Evolutionary conservation across 441 rosid species (phyloP).

Genomic region (Syzygium syzygioides): DNA sequence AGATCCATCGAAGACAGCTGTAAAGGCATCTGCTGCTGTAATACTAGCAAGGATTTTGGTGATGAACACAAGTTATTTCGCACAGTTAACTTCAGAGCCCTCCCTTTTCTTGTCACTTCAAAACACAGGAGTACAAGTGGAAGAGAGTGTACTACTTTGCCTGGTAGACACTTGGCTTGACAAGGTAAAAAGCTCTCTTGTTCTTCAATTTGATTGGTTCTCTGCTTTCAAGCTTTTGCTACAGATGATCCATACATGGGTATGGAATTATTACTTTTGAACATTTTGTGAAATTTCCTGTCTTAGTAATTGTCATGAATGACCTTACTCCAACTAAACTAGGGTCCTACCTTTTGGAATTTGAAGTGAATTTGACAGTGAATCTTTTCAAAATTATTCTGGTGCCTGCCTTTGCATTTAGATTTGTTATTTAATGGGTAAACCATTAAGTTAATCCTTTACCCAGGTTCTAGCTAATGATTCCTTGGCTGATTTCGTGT

Average conservation of each 20-base stretch:
- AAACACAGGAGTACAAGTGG: constrained; percentile 62
- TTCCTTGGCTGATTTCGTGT: neutral
- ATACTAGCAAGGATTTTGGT: constrained; percentile 92
- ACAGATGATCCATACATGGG: neutral
- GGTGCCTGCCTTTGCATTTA: neutral
- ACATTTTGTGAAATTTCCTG: neutral
- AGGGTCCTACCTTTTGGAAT: neutral
- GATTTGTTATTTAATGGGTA: neutral
- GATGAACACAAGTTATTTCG: constrained; percentile 84
- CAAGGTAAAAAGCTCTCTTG: constrained; percentile 40
- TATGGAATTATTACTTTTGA: neutral
- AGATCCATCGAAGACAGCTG: constrained; percentile 83
- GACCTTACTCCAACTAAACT: neutral
- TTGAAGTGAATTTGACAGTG: neutral
- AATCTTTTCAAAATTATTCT: neutral
- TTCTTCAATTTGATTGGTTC: neutral
- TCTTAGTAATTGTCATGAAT: neutral
- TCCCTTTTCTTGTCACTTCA: constrained; percentile 67
- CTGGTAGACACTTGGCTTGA: constrained; percentile 95
- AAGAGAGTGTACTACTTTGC: constrained; percentile 79
- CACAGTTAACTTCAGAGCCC: constrained; percentile 82
- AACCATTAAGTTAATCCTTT: neutral
- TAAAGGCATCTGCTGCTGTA: constrained; percentile 79
- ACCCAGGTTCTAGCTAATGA: neutral
- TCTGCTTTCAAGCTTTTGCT: neutral